Evolutionary conservation across 257 asterid species (phyloP).

Genomic region (Solanum paucissectum): DNA sequence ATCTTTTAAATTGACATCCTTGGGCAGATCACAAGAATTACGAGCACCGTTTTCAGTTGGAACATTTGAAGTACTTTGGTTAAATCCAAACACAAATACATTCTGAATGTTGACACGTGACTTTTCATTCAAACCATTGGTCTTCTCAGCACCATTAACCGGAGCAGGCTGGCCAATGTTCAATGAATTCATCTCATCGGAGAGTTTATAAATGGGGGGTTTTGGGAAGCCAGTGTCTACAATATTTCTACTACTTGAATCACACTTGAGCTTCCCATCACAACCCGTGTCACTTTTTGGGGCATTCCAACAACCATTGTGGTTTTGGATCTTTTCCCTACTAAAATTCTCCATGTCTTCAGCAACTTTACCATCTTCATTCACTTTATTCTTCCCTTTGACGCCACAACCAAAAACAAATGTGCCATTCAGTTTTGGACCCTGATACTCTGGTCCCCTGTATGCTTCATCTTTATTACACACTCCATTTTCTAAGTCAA

Average conservation of each 20-base stretch:
- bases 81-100: conserved; percentile 33
- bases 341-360: conserved; percentile 14
- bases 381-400: conserved; percentile 16
- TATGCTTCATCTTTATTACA: conserved; percentile 12
- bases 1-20: conserved; percentile 1
- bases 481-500: conserved; percentile 1
- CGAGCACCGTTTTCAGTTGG: conserved; percentile 7
- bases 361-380: conserved; percentile 14
- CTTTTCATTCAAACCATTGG: conserved; percentile 6
- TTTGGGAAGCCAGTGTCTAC: conserved; percentile 22
- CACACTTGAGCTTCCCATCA: conserved; percentile 10
- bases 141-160: conserved; percentile 13
- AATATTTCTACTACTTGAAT: conserved; percentile 10
- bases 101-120: conserved; percentile 9
- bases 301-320: conserved; percentile 6
- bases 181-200: conserved; percentile 46
- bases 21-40: neutral
- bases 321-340: conserved; percentile 14
- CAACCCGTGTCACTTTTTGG: neutral
- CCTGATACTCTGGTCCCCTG: conserved; percentile 19
- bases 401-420: conserved; percentile 32
- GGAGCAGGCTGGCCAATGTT: conserved; percentile 34
- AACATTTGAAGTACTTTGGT: conserved; percentile 5
- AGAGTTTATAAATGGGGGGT: conserved; percentile 29
- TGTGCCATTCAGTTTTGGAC: conserved; percentile 13